Percentiles rank a stretch among this genome's conserved stretches.
These are phyloP conservation scores for Ustilago cynodontis DNA, from an alignment of 1,284 basidiomycete species.

Conservation along the genomic window DNA sequence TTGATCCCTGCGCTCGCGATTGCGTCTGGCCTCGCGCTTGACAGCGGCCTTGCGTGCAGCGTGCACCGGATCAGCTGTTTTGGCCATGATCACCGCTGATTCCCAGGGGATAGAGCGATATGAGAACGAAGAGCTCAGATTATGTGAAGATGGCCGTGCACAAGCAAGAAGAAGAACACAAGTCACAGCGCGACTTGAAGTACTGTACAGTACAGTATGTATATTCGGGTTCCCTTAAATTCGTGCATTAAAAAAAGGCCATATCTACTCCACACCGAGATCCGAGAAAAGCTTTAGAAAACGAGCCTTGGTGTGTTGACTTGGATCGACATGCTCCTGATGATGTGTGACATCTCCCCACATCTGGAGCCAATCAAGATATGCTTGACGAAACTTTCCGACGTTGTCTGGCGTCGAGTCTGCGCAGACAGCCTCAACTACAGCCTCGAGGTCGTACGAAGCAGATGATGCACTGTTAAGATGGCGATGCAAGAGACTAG, in stretches of 20 bases:
- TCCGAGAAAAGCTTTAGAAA: constrained; percentile 44
- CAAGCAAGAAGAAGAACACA: constrained; percentile 6
- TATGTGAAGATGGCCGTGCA: background rate
- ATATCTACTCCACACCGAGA: constrained; percentile 40
- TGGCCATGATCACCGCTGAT: constrained; percentile 32
- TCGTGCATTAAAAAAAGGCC: constrained; percentile 1
- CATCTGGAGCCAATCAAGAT: constrained; percentile 33
- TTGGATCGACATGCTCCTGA: constrained; percentile 42
- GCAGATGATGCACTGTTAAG: constrained; percentile 17
- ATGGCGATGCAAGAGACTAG: constrained; percentile 36
- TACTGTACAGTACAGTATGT: no score
- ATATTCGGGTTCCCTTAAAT: no score
- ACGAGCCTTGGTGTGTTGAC: constrained; percentile 21
- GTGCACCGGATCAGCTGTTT: constrained; percentile 66
- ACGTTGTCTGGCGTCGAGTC: constrained; percentile 26
- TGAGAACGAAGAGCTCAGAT: background rate
- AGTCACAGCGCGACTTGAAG: no score
- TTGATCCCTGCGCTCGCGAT: constrained; percentile 64
- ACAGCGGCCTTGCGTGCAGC: constrained; percentile 68
- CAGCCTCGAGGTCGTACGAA: constrained; percentile 11
- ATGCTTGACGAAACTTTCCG: constrained; percentile 24
- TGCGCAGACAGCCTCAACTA: constrained; percentile 22
- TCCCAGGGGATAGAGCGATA: background rate
- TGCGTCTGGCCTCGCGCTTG: constrained; percentile 56
- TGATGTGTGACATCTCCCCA: constrained; percentile 41